phyloP scores from a whole-genome alignment of 2,329 filamentous ascomycete genomes.

The Pestalotiopsis sp. region DNA sequence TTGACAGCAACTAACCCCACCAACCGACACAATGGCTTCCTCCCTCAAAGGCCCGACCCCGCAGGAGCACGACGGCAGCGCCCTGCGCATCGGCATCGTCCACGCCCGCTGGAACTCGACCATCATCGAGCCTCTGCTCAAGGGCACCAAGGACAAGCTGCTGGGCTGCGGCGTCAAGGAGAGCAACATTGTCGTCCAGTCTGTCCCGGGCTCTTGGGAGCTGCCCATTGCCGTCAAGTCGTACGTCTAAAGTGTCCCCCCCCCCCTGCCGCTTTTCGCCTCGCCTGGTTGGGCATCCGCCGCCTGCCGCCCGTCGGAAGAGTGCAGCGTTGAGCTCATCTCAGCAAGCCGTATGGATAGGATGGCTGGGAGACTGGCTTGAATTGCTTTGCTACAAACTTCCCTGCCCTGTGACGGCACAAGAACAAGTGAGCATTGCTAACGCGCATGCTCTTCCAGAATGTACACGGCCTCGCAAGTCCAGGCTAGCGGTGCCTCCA shows the following conservation, averaged over 20 bases:
- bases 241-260: conserved; percentile 45
- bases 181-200: conserved; percentile 86
- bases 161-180: conserved; percentile 79
- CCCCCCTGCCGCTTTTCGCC: background rate
- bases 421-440: conserved; percentile 4
- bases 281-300: conserved; percentile 4
- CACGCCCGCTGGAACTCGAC: conserved; percentile 93
- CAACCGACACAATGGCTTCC: conserved; percentile 37
- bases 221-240: conserved; percentile 87
- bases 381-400: background rate
- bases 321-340: too few species aligned
- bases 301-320: too few species aligned
- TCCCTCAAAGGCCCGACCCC: conserved; percentile 58
- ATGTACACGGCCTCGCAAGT: conserved; percentile 86
- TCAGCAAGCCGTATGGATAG: too few species aligned
- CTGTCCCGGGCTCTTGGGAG: conserved; percentile 93
- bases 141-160: conserved; percentile 79
- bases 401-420: background rate
- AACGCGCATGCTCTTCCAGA: conserved; percentile 42
- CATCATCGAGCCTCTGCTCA: conserved; percentile 84
- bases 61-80: conserved; percentile 66
- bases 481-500: conserved; percentile 67
- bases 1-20: background rate
- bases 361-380: too few species aligned
- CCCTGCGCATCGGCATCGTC: conserved; percentile 88